A percentile compares a stretch with the other conserved stretches of the same genome.
Evolutionary conservation across 441 rosid genomes (phyloP).

Genomic region (Sinapis alba): DNA sequence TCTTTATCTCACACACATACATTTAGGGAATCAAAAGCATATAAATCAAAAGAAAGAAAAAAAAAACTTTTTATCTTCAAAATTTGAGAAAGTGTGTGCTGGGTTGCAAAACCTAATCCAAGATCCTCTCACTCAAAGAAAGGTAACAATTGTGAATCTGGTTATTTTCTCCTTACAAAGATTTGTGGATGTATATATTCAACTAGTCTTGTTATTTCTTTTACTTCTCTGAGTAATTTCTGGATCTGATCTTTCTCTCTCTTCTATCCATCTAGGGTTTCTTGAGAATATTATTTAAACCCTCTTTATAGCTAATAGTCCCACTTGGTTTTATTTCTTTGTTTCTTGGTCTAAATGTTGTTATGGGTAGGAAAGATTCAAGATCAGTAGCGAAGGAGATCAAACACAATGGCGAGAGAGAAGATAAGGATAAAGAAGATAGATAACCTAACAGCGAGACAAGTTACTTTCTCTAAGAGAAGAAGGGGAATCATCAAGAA

Average conservation of each 20-base stretch:
- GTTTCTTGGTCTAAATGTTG: constrained; percentile 16
- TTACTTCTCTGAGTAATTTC: constrained; percentile 5
- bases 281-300: not conserved
- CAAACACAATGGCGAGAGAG: constrained; percentile 70
- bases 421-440: constrained; percentile 94
- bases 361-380: constrained; percentile 11
- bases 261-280: constrained; percentile 28
- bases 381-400: constrained; percentile 13
- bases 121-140: constrained; percentile 22
- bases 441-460: constrained; percentile 85
- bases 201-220: not conserved
- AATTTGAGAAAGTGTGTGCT: constrained; percentile 16
- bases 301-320: constrained; percentile 1
- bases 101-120: constrained; percentile 28
- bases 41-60: not conserved
- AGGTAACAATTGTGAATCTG: constrained; percentile 33
- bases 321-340: constrained; percentile 5
- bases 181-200: not conserved
- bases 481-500: constrained; percentile 88
- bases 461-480: constrained; percentile 89
- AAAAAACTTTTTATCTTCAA: not conserved
- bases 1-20: constrained; percentile 19
- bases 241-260: constrained; percentile 34
- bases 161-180: constrained; percentile 5
- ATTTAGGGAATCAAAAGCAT: constrained; percentile 12